Base-by-base conservation (phyloP, 1,284 basidiomycete genomes). In the Meripilus lineatus region DNA sequence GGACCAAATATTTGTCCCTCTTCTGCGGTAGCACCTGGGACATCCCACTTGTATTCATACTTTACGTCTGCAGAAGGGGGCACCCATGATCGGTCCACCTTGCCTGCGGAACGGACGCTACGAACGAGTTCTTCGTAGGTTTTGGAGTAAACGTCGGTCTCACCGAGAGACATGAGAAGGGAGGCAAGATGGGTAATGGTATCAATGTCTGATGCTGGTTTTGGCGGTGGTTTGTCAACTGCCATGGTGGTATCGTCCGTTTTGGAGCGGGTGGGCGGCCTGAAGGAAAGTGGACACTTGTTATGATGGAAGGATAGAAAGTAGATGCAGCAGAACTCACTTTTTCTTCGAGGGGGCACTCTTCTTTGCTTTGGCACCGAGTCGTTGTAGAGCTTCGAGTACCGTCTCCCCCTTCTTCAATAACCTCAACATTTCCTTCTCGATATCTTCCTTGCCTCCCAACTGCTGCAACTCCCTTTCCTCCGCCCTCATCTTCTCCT, bases 361-460 rank as follows among this genome's bases (percentile, higher is more conserved):
- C 65, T 79, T 84, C 66, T 88, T 91, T 20, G 79, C 74, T 51
- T 75, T 75, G 3, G 69, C 71, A 8, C 95, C 95, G 1, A 97
- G 67, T 17, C 95, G 78, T 52, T 93, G 91, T 44, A 99, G 64
- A 3, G 93, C 89, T 59, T 92, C 89, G 20, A 97, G 70, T 1
- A 98, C 89, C 0, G 89, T 89, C 67, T 99, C 95, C 3, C 91
- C 91, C 50, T 88, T 86, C 65, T 88, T 84, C 62, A 98, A 75
- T 62, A 85, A 69, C 8, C 71, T 69, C 2, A 93, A 69, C 3
- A 93, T 70, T 46, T 85, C 73, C 53, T 74, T 70, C 64, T 93
- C 79, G 52, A 93, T 57, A 11, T 75, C 74, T 44, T 71, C 70
- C 65, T 84, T 84, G 42, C 86, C 85, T 32, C 83, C 82, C 40